Evolutionary conservation across 768 basidiomycete species (phyloP).

Genomic region (Cyclocybe cylindracea): DNA sequence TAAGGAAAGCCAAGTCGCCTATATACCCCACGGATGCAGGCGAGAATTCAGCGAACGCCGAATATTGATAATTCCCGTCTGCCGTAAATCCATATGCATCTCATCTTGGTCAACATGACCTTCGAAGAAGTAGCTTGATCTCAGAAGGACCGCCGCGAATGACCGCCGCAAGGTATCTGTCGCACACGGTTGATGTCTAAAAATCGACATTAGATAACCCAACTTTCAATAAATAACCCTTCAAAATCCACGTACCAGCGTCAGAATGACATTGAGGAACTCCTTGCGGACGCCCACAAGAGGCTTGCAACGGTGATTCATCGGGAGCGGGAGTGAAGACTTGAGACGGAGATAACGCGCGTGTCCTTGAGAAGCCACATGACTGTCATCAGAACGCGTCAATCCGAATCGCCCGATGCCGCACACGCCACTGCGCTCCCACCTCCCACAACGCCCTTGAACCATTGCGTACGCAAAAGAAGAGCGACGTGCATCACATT

Average conservation of each 20-base stretch:
- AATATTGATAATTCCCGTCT: constrained; percentile 2
- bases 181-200: not conserved
- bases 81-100: constrained; percentile 15
- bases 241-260: constrained; percentile 6
- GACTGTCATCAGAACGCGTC: not conserved
- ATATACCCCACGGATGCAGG: constrained; percentile 6
- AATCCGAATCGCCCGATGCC: not conserved
- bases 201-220: too few species aligned
- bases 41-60: constrained; percentile 17
- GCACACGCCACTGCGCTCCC: not conserved
- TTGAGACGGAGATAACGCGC: constrained; percentile 12
- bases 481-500: too few species aligned
- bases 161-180: not conserved
- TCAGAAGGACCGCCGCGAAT: not conserved
- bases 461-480: too few species aligned
- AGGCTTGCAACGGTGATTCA: constrained; percentile 5
- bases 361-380: constrained; percentile 3
- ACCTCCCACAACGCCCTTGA: not conserved
- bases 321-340: constrained; percentile 1
- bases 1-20: constrained; percentile 6
- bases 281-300: not conserved
- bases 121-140: constrained; percentile 9
- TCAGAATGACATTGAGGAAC: not conserved
- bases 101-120: constrained; percentile 10
- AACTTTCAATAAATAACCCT: not conserved